Evolutionary conservation across 352 stramenopile species (phyloP).

Genomic region (Globisporangium apiculatum): DNA sequence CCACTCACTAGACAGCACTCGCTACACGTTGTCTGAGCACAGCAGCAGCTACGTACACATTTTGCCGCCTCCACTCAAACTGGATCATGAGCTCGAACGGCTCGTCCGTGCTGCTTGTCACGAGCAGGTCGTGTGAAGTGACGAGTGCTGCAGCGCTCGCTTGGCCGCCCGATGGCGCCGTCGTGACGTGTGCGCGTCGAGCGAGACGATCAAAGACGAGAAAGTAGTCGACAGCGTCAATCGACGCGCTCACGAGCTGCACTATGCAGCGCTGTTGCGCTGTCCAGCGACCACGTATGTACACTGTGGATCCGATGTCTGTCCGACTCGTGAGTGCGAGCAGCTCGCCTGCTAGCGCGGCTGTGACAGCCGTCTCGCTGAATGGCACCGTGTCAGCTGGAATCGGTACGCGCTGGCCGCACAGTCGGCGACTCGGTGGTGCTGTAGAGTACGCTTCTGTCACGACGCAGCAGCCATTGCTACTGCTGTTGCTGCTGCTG

Average conservation of each 20-base stretch:
- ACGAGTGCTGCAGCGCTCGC: not conserved
- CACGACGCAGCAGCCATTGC: slow-evolving; percentile 12
- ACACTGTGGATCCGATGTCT: slow-evolving; percentile 6
- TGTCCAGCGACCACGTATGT: slow-evolving; percentile 13
- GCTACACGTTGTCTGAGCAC: too few species aligned
- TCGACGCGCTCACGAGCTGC: not conserved
- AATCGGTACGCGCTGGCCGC: not conserved
- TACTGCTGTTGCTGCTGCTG: slow-evolving; percentile 4
- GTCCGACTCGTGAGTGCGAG: slow-evolving; percentile 3
- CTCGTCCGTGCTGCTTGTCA: slow-evolving; percentile 1
- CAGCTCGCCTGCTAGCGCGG: not conserved
- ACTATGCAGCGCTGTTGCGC: slow-evolving; percentile 1
- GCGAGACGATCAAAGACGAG: slow-evolving; percentile 8
- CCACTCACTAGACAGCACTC: too few species aligned
- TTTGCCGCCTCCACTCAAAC: slow-evolving; percentile 12
- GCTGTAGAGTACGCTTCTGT: slow-evolving; percentile 2
- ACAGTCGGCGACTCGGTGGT: slow-evolving; percentile 7
- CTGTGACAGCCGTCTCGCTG: not conserved
- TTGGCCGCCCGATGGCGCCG: not conserved
- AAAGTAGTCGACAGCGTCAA: not conserved
- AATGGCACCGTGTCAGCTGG: not conserved
- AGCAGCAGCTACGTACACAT: slow-evolving; percentile 11
- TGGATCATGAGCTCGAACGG: slow-evolving; percentile 11
- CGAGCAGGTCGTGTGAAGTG: slow-evolving; percentile 1
- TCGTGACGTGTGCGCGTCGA: slow-evolving; percentile 1